These are phyloP conservation scores for Mitragyna speciosa DNA, from an alignment of 257 asterid species.

Conservation along the genomic window DNA sequence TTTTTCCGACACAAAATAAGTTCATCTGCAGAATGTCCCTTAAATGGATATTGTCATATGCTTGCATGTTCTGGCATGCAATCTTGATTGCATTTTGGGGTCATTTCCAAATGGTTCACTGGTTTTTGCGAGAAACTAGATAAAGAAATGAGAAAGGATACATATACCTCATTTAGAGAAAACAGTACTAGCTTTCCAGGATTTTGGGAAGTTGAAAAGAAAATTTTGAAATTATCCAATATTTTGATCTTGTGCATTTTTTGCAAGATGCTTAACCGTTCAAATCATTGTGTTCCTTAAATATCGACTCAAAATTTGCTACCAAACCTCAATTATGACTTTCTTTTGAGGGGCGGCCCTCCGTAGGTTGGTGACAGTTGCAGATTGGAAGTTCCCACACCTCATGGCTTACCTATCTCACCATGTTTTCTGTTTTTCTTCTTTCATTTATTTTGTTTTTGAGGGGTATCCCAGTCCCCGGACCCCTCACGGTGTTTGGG, in stretches of 20 bases:
- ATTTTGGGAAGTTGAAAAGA: background rate
- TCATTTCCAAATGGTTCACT: background rate
- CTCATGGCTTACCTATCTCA: no score
- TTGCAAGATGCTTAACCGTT: background rate
- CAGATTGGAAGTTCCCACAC: background rate
- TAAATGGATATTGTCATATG: background rate
- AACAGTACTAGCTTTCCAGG: background rate
- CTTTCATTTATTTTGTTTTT: no score
- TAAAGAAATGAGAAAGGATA: background rate
- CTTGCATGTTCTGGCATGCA: no score
- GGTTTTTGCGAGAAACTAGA: background rate
- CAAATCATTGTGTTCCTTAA: background rate
- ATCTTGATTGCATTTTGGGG: background rate
- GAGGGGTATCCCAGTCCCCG: no score
- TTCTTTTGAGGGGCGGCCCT: no score
- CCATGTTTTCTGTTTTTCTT: no score
- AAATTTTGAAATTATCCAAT: background rate
- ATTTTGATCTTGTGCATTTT: background rate
- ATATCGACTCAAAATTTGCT: background rate
- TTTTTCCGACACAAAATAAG: background rate
- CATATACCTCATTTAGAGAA: no score
- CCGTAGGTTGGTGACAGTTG: background rate
- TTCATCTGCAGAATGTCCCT: background rate
- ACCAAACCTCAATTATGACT: background rate
- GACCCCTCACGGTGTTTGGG: no score